phyloP scores from a whole-genome alignment of 2,329 filamentous ascomycete genomes.

The Aureobasidium musti region DNA sequence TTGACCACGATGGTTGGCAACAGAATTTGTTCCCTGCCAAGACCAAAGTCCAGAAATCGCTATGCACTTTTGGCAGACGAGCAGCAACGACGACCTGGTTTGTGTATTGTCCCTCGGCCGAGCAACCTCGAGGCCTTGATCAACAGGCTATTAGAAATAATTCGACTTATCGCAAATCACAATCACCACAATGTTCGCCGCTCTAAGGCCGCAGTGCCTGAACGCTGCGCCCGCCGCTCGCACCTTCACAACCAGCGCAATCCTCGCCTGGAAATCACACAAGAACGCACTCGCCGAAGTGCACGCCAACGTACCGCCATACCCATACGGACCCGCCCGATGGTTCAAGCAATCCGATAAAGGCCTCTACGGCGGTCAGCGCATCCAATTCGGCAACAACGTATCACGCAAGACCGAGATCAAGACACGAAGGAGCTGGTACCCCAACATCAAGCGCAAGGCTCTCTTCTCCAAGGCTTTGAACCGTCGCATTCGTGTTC shows the following conservation, averaged over 20 bases:
- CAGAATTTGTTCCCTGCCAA: not conserved
- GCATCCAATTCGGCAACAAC: conserved; percentile 78
- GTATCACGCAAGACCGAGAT: conserved; percentile 67
- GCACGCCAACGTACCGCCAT: conserved; percentile 48
- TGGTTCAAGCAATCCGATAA: conserved; percentile 79
- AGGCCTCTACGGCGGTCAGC: conserved; percentile 56
- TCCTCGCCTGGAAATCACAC: conserved; percentile 31
- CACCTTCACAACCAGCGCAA: conserved; percentile 39
- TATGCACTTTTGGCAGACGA: not conserved
- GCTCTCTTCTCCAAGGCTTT: conserved; percentile 66
- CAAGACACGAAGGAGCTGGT: conserved; percentile 73
- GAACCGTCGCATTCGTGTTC: conserved; percentile 63
- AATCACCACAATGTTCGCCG: conserved; percentile 26
- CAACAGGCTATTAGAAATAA: not conserved
- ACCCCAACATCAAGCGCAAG: conserved; percentile 70
- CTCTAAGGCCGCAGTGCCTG: conserved; percentile 19
- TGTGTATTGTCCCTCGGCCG: not conserved
- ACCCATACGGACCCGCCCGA: conserved; percentile 70
- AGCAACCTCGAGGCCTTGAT: not conserved
- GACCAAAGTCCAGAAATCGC: conserved; percentile 8
- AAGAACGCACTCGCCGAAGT: conserved; percentile 31
- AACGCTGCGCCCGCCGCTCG: conserved; percentile 29
- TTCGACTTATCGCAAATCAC: not conserved
- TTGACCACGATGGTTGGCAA: conserved; percentile 5
- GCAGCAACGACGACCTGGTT: not conserved